Conservation (phyloP, 2,329 filamentous ascomycete genomes). For the Emericellopsis atlantica region DNA sequence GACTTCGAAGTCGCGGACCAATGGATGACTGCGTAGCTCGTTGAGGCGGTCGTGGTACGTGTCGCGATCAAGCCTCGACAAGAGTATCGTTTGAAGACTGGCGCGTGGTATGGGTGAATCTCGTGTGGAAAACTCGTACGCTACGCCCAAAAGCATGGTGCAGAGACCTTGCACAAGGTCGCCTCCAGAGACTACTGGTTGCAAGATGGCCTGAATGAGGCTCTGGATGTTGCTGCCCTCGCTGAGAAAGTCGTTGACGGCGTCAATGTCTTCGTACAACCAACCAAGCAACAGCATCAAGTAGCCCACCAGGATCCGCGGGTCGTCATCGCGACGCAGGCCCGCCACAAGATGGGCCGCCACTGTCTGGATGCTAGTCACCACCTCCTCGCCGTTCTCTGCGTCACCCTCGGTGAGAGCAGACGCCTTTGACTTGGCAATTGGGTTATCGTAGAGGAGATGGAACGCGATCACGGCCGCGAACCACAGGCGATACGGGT, state of each 20-base stretch:
- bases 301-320: slow-evolving; percentile 71
- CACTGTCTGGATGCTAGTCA: slow-evolving; percentile 84
- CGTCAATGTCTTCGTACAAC: slow-evolving; percentile 85
- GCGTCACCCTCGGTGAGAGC: slow-evolving; percentile 80
- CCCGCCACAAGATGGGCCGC: slow-evolving; percentile 75
- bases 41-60: slow-evolving; percentile 75
- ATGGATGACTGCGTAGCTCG: slow-evolving; percentile 62
- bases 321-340: slow-evolving; percentile 63
- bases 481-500: slow-evolving; percentile 86
- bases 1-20: slow-evolving; percentile 84
- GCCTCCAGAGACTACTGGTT: slow-evolving; percentile 44
- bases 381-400: slow-evolving; percentile 80
- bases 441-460: slow-evolving; percentile 65
- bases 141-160: slow-evolving; percentile 70
- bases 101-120: slow-evolving; percentile 81
- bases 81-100: slow-evolving; percentile 68
- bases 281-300: slow-evolving; percentile 80
- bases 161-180: slow-evolving; percentile 69
- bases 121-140: slow-evolving; percentile 96
- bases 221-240: slow-evolving; percentile 90
- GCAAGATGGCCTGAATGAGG: slow-evolving; percentile 59
- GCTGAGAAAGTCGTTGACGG: slow-evolving; percentile 82
- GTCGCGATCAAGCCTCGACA: slow-evolving; percentile 68
- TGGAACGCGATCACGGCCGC: slow-evolving; percentile 80
- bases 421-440: slow-evolving; percentile 71